phyloP scores from a whole-genome alignment of 1,139 yeast genomes.

The Diutina scorzettiae region DNA sequence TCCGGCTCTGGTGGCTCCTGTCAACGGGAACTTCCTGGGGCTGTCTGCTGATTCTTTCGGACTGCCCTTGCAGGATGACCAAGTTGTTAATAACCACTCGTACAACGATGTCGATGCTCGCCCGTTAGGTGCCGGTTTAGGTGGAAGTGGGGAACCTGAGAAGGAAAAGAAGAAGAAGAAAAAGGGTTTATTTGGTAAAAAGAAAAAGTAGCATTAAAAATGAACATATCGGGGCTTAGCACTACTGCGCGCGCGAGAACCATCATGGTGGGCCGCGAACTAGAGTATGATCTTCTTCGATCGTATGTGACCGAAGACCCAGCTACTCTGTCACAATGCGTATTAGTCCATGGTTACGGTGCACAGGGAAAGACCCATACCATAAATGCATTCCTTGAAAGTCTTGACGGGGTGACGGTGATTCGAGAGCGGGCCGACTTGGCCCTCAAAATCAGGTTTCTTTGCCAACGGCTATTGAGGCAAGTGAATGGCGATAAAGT shows the following conservation, averaged over 20 bases:
- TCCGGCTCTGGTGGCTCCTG: not conserved
- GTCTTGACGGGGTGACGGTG: not conserved
- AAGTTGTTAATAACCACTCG: not conserved
- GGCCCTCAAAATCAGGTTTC: not conserved
- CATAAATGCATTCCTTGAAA: not conserved
- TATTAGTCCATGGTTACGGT: not conserved
- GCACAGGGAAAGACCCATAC: slow-evolving; percentile 1
- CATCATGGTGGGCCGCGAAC: not conserved
- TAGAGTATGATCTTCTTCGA: not conserved
- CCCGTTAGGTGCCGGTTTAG: slow-evolving; percentile 25
- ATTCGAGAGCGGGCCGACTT: not conserved
- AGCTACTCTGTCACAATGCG: not conserved
- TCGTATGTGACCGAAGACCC: not conserved
- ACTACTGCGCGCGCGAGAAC: not conserved
- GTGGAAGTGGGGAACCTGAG: slow-evolving; percentile 11
- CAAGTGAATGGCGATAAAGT: not conserved
- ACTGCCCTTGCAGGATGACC: slow-evolving; percentile 1
- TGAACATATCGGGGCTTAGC: not conserved
- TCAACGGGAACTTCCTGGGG: not conserved
- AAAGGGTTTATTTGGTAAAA: slow-evolving; percentile 24
- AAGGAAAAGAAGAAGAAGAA: slow-evolving; percentile 20
- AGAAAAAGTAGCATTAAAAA: slow-evolving; percentile 9
- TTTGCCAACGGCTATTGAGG: not conserved
- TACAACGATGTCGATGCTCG: slow-evolving; percentile 13
- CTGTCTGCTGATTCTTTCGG: not conserved